phyloP scores from a whole-genome alignment of 2,329 filamentous ascomycete species.

The Didymella lethalis region DNA sequence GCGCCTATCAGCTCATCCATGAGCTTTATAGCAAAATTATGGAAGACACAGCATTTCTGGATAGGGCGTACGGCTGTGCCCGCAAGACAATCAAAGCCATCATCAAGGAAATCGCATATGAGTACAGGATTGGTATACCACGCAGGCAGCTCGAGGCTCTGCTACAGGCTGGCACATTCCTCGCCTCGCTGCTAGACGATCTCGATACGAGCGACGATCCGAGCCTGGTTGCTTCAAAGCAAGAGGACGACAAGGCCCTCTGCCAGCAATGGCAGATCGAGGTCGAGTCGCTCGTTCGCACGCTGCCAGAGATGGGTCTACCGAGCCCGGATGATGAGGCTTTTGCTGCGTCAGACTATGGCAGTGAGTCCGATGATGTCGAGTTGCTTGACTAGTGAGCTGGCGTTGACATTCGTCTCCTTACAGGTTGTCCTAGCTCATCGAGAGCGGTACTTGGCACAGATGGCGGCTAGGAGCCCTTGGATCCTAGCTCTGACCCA shows the following conservation, averaged over 20 bases:
- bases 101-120: slow-evolving; percentile 32
- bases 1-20: slow-evolving; percentile 30
- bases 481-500: background rate
- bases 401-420: background rate
- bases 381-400: slow-evolving; percentile 32
- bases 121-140: slow-evolving; percentile 33
- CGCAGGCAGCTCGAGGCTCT: slow-evolving; percentile 39
- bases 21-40: slow-evolving; percentile 34
- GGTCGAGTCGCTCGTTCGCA: slow-evolving; percentile 34
- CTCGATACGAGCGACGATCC: slow-evolving; percentile 34
- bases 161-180: slow-evolving; percentile 29
- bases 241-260: slow-evolving; percentile 34
- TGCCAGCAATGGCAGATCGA: slow-evolving; percentile 34
- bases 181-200: slow-evolving; percentile 32
- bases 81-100: background rate
- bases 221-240: slow-evolving; percentile 29
- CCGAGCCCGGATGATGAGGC: slow-evolving; percentile 40
- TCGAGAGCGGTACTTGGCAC: background rate
- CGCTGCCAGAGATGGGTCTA: slow-evolving; percentile 42
- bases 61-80: slow-evolving; percentile 20
- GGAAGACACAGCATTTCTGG: slow-evolving; percentile 14
- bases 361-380: slow-evolving; percentile 48
- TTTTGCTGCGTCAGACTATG: slow-evolving; percentile 50
- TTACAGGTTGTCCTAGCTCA: background rate
- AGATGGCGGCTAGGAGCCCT: background rate